Conservation (phyloP, 768 basidiomycete genomes). For the Agrocybe pediades region DNA sequence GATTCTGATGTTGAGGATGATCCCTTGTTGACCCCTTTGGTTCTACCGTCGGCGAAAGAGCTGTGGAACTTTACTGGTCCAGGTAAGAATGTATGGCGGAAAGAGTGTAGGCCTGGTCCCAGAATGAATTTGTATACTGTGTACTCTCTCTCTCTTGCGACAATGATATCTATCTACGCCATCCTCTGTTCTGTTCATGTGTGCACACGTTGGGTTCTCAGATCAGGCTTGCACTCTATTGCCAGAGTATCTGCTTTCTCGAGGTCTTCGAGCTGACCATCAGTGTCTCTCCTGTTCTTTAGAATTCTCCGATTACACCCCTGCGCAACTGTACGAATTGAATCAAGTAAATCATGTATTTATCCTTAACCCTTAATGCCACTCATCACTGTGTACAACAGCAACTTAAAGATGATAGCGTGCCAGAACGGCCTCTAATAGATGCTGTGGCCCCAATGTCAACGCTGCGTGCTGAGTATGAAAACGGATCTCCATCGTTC, state of each 20-base stretch:
- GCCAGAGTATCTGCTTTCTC: no score
- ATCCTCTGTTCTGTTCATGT: no score
- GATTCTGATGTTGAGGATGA: slow-evolving; percentile 14
- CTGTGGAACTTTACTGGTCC: slow-evolving; percentile 14
- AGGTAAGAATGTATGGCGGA: slow-evolving; percentile 9
- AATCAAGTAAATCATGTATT: slow-evolving; percentile 21
- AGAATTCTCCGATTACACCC: slow-evolving; percentile 16
- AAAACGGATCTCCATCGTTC: slow-evolving; percentile 58
- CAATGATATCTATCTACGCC: no score
- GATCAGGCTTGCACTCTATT: no score
- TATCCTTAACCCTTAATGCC: not conserved
- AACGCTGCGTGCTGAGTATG: slow-evolving; percentile 66
- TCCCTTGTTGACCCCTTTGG: slow-evolving; percentile 12
- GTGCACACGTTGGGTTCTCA: no score
- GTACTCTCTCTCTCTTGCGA: no score
- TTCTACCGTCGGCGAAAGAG: slow-evolving; percentile 11
- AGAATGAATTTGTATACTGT: no score
- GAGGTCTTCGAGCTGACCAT: not conserved
- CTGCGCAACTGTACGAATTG: slow-evolving; percentile 25
- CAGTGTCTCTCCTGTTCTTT: not conserved
- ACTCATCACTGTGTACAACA: slow-evolving; percentile 6
- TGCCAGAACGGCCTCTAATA: slow-evolving; percentile 52
- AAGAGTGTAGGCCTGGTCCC: no score
- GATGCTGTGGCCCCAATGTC: slow-evolving; percentile 53
- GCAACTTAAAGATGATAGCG: slow-evolving; percentile 37